phyloP scores from a whole-genome alignment of 1,139 yeast genomes.

The Scheffersomyces lignicola region DNA sequence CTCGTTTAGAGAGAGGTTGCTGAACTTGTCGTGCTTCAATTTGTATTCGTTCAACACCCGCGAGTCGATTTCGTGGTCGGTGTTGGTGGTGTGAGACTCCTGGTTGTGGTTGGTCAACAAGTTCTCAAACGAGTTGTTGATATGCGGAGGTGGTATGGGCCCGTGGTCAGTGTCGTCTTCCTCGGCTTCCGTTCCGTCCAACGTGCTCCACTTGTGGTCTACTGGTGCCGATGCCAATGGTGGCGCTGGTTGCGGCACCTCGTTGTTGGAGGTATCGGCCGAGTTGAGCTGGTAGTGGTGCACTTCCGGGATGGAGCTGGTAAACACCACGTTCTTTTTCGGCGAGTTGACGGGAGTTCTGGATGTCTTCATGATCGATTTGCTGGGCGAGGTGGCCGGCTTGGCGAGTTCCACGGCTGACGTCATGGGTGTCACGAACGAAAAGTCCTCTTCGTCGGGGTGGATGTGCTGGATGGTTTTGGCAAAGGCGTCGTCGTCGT shows the following conservation, averaged over 20 bases:
- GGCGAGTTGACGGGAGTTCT: constrained; percentile 33
- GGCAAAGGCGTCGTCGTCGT: constrained; percentile 17
- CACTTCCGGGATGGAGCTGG: constrained; percentile 32
- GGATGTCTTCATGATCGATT: constrained; percentile 36
- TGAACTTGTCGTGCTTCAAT: constrained; percentile 22
- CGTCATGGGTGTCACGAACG: constrained; percentile 28
- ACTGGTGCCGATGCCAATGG: constrained; percentile 20
- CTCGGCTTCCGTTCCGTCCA: background rate
- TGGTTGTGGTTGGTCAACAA: constrained; percentile 13
- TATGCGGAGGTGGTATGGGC: constrained; percentile 20
- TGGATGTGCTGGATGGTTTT: constrained; percentile 16
- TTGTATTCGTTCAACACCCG: constrained; percentile 23
- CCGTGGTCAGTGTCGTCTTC: constrained; percentile 7
- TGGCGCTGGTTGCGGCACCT: constrained; percentile 34
- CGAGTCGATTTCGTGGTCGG: constrained; percentile 22
- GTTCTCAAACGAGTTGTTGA: constrained; percentile 16
- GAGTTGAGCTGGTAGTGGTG: constrained; percentile 31
- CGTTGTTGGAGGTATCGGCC: constrained; percentile 15
- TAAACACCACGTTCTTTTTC: constrained; percentile 41
- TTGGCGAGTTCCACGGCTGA: constrained; percentile 22
- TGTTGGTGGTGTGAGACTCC: background rate
- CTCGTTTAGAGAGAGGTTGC: constrained; percentile 38
- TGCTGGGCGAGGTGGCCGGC: constrained; percentile 26
- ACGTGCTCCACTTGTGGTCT: constrained; percentile 1
- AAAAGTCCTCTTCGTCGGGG: constrained; percentile 28